Conservation (phyloP, 2,329 filamentous ascomycete genomes). For the Monosporascus sp. region DNA sequence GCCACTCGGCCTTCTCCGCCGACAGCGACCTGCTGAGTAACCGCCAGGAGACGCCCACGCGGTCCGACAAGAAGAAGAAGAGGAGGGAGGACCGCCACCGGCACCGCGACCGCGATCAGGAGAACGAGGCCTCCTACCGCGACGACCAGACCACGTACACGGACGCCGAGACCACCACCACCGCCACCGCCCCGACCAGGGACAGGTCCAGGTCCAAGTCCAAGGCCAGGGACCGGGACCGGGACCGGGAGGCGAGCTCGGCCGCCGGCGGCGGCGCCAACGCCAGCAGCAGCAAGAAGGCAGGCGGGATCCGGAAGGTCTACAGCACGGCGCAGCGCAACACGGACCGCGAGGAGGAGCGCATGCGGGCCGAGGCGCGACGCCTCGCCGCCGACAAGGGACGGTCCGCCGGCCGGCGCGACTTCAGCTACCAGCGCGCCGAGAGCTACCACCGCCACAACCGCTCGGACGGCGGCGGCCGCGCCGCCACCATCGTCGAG, state of each 20-base stretch:
- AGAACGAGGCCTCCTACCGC: constrained; percentile 33
- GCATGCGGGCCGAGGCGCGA: constrained; percentile 51
- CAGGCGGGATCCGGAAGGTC: constrained; percentile 54
- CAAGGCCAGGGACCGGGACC: too few species aligned
- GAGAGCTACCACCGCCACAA: constrained; percentile 23
- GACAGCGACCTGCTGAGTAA: constrained; percentile 57
- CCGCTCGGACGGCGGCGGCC: not conserved
- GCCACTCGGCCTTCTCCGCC: constrained; percentile 55
- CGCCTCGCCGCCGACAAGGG: constrained; percentile 51
- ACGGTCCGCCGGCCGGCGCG: constrained; percentile 37
- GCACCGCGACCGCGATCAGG: not conserved
- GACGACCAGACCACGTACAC: constrained; percentile 31
- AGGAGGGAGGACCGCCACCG: constrained; percentile 10
- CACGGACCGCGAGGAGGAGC: constrained; percentile 46
- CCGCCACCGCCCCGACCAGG: constrained; percentile 2
- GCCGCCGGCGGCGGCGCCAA: not conserved
- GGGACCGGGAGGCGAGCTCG: not conserved
- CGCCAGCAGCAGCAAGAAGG: constrained; percentile 5
- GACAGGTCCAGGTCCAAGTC: not conserved
- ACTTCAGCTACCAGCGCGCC: constrained; percentile 50
- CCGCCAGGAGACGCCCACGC: constrained; percentile 52
- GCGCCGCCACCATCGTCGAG: constrained; percentile 22
- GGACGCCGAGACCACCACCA: not conserved
- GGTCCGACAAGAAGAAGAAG: constrained; percentile 34
- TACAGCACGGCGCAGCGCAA: constrained; percentile 55